Conservation (phyloP, 2,329 filamentous ascomycete genomes). For the Alternaria consortialis region DNA sequence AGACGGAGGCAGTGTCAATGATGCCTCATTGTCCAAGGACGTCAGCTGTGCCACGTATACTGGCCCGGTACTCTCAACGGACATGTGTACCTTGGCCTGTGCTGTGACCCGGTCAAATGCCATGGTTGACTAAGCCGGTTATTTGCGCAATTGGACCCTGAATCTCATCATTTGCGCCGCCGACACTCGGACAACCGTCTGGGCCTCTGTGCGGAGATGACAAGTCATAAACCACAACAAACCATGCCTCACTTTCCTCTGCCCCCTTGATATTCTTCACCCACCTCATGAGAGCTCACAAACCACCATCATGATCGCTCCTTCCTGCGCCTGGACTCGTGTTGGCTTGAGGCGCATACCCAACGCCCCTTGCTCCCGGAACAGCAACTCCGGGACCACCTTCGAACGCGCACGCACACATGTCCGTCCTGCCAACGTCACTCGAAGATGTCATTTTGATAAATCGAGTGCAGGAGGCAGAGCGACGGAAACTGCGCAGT, state of each 20-base stretch:
- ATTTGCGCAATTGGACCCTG: constrained; percentile 19
- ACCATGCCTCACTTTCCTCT: constrained; percentile 14
- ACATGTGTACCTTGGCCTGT: not conserved
- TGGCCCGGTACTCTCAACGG: not conserved
- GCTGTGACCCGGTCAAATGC: constrained; percentile 3
- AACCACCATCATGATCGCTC: constrained; percentile 41
- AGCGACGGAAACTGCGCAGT: constrained; percentile 28
- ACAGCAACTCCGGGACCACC: constrained; percentile 12
- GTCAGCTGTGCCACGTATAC: not conserved
- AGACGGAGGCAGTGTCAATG: not conserved
- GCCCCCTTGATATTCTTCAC: constrained; percentile 4
- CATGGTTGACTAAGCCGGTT: constrained; percentile 23
- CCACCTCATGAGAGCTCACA: constrained; percentile 19
- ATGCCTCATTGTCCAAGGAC: not conserved
- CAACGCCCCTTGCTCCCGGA: constrained; percentile 14
- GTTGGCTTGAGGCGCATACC: constrained; percentile 37
- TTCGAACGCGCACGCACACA: constrained; percentile 20
- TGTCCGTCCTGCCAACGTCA: constrained; percentile 20
- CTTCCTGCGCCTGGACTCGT: constrained; percentile 39
- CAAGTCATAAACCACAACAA: constrained; percentile 26
- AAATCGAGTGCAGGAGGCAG: constrained; percentile 31
- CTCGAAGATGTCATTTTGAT: constrained; percentile 30
- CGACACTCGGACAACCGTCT: constrained; percentile 32
- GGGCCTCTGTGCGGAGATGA: constrained; percentile 23
- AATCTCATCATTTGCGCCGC: constrained; percentile 31